phyloP scores from a whole-genome alignment of 805 yeast genomes.

The Candida pseudofarinosa region DNA sequence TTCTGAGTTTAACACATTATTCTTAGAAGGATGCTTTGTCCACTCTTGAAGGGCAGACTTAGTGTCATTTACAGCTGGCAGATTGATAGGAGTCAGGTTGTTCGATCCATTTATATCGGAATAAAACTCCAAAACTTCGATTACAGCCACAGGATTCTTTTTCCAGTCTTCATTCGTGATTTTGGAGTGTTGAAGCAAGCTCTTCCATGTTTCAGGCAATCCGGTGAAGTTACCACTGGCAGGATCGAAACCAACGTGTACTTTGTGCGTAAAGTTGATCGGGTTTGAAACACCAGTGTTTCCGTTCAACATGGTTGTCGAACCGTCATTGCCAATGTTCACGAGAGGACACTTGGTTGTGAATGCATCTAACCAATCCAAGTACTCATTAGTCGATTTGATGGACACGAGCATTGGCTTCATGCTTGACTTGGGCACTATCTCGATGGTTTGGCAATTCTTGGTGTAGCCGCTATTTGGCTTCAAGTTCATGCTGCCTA shows the following conservation, averaged over 20 bases:
- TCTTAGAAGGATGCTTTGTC: conserved; percentile 26
- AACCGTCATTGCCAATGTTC: conserved; percentile 25
- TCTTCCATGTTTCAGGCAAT: conserved; percentile 56
- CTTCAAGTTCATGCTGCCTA: conserved; percentile 51
- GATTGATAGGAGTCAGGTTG: conserved; percentile 23
- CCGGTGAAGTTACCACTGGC: conserved; percentile 58
- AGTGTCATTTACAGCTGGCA: conserved; percentile 16
- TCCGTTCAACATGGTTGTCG: conserved; percentile 15
- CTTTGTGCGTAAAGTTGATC: conserved; percentile 90
- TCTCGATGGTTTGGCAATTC: conserved; percentile 65
- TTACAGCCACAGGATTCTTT: conserved; percentile 61
- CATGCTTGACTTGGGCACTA: conserved; percentile 49
- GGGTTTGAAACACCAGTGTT: conserved; percentile 76
- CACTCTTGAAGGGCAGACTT: conserved; percentile 34
- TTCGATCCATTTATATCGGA: conserved; percentile 40
- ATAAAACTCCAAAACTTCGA: conserved; percentile 56
- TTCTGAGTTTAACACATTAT: conserved; percentile 2
- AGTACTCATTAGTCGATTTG: conserved; percentile 73
- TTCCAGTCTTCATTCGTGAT: conserved; percentile 61
- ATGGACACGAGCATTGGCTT: conserved; percentile 72
- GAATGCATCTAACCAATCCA: conserved; percentile 89
- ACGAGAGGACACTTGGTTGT: conserved; percentile 70
- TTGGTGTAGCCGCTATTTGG: conserved; percentile 44
- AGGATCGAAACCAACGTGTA: conserved; percentile 84
- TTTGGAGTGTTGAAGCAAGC: conserved; percentile 52